Conservation (phyloP, 768 basidiomycete species). For the Macrolepiota albuminosa region DNA sequence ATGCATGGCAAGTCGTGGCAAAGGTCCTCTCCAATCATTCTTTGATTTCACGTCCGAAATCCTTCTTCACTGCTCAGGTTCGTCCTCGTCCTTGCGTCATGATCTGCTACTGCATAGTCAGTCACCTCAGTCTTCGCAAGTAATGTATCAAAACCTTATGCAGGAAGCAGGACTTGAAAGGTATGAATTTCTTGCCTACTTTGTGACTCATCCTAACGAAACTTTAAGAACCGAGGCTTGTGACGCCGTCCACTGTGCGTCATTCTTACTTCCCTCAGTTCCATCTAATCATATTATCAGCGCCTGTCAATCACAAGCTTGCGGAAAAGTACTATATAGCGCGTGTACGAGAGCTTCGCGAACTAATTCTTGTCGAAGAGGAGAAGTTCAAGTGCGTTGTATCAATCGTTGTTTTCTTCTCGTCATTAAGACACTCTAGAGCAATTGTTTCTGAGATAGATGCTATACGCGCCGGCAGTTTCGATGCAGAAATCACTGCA, state of each 20-base stretch:
- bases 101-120: not conserved
- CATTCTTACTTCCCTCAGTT: not conserved
- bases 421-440: constrained; percentile 29
- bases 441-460: constrained; percentile 69
- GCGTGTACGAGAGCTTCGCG: constrained; percentile 67
- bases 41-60: constrained; percentile 54
- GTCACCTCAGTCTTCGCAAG: constrained; percentile 54
- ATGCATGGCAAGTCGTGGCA: constrained; percentile 64
- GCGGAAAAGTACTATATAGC: constrained; percentile 71
- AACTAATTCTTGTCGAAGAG: constrained; percentile 72
- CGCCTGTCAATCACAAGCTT: constrained; percentile 58
- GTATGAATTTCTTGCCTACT: constrained; percentile 32
- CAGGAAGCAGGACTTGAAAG: constrained; percentile 59
- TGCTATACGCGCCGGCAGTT: constrained; percentile 62
- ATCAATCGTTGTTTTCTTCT: not conserved
- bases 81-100: constrained; percentile 17
- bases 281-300: constrained; percentile 32
- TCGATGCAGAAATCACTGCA: constrained; percentile 49
- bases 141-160: constrained; percentile 66
- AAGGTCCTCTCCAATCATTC: constrained; percentile 68
- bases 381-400: constrained; percentile 63
- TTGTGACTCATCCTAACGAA: not conserved
- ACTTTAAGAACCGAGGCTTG: constrained; percentile 45
- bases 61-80: constrained; percentile 69
- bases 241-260: constrained; percentile 46